These are phyloP conservation scores for Corchorus olitorius DNA, from an alignment of 345 rosid genomes.

Conservation along the genomic window DNA sequence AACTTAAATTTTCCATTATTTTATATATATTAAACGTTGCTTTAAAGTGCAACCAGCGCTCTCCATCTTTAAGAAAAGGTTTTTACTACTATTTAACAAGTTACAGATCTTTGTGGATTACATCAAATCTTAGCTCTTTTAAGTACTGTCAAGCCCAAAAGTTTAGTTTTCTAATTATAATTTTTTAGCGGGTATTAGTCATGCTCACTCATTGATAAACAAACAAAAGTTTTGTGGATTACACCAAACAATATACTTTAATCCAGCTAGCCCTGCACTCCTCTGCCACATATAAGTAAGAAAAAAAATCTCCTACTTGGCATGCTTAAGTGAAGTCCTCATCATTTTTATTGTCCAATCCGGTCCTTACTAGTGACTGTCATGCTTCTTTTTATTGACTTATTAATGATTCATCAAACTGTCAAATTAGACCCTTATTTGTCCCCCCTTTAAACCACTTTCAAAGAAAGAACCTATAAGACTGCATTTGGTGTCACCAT, in stretches of 20 bases:
- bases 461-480: conserved; percentile 23
- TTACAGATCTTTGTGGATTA: conserved; percentile 33
- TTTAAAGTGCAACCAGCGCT: conserved; percentile 31
- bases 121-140: conserved; percentile 33
- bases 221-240: conserved; percentile 17
- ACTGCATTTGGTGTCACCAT: conserved; percentile 15
- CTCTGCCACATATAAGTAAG: not conserved
- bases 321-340: conserved; percentile 20
- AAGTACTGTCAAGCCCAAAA: conserved; percentile 29
- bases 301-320: not conserved
- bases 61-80: not conserved
- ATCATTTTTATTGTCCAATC: conserved; percentile 11
- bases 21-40: conserved; percentile 34
- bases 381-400: conserved; percentile 25
- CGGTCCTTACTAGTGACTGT: not conserved
- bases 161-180: not conserved
- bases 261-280: not conserved
- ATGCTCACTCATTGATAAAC: conserved; percentile 22
- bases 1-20: conserved; percentile 17
- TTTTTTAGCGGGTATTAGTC: conserved; percentile 10
- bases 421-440: conserved; percentile 25
- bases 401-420: conserved; percentile 27
- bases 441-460: conserved; percentile 30
- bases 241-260: conserved; percentile 19
- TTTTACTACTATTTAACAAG: conserved; percentile 23